phyloP scores from a whole-genome alignment of 768 basidiomycete species.

The Gloeopeniophorella convolvens region DNA sequence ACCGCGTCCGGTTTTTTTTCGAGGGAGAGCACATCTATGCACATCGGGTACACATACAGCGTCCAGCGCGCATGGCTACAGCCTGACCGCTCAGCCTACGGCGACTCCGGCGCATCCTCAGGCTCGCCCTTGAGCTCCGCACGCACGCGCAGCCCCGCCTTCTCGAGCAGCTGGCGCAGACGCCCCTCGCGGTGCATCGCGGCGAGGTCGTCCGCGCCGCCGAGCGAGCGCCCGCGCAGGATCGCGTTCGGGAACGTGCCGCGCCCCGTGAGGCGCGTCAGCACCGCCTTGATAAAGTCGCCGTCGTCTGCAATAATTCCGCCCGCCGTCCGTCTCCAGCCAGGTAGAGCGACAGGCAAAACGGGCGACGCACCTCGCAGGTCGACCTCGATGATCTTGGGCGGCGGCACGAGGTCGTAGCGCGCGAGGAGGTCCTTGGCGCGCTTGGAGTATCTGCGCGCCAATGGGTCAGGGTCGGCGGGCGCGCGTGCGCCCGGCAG shows the following conservation, averaged over 20 bases:
- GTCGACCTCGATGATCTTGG: conserved; percentile 72
- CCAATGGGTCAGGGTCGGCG: too few relatives aligned
- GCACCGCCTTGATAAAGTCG: conserved; percentile 53
- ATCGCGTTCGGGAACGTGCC: conserved; percentile 74
- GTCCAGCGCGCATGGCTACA: too few relatives aligned
- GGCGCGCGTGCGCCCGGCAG: too few relatives aligned
- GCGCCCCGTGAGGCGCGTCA: conserved; percentile 58
- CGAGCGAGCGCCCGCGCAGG: conserved; percentile 53
- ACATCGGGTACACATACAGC: too few relatives aligned
- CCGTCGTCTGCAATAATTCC: conserved; percentile 57
- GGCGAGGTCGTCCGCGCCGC: conserved; percentile 58
- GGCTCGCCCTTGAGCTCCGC: conserved; percentile 1
- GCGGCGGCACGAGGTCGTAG: conserved; percentile 56
- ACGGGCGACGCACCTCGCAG: conserved; percentile 42
- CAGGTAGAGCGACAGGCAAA: conserved; percentile 1
- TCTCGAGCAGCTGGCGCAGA: conserved; percentile 41
- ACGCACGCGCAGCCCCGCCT: conserved; percentile 34
- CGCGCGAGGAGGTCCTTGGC: conserved; percentile 57
- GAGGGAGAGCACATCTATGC: too few relatives aligned
- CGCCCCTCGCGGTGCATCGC: conserved; percentile 42
- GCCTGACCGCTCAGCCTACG: too few relatives aligned
- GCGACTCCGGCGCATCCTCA: background rate
- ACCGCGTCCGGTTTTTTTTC: too few relatives aligned
- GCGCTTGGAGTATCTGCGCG: conserved; percentile 46
- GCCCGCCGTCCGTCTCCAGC: too few relatives aligned